Evolutionary conservation across 495 filamentous ascomycete species (phyloP), one percentile per base, ranked within the genome.

Genomic region (Penicillium lagena): DNA sequence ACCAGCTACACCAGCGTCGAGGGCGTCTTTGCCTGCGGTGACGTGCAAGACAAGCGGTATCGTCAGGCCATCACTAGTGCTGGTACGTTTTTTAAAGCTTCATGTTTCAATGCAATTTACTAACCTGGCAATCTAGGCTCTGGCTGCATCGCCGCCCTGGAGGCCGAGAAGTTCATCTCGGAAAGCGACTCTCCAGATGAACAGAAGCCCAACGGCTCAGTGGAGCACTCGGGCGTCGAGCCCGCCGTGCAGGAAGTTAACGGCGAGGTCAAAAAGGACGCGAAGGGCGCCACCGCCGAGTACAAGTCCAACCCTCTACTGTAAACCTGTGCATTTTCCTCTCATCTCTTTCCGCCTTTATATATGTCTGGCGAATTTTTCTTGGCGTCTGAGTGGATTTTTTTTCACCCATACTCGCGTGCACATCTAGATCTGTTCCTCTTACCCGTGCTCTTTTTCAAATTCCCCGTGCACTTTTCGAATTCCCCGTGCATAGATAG

Each of bases 31-130:
- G 93, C 93, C 40, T 91, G 90, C 36, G 93, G 93, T 40, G 93
- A 99, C 60, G 93, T 99, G 13, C 94, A 97, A 72, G 94, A 99
- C 62, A 97, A 96, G 80, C 82, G 85, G 56, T 99, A 99, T 67
- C 79, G 94, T 60, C 93, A 98, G 72, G 93, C 93, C 43, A 90
- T 98, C 56, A 98, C 93, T 40, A 95, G 89, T 74, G 93, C 93
- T 57, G 91, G 91, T 90, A 81, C 54, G 84, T 78, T 50, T 37
- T 37, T 14, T 31, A 4, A 4, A 22, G 22, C 31, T 12, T 17
- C 7, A 32, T 33, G 22, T 42, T 15, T 44, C 41, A n/a, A 22
- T 35, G 33, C 14, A 45, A 32, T 36, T 36, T 47, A 44, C 56
- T 50, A 34, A 43, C 28, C 39, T 5, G 12, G 35, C 39, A 27